Evolutionary conservation across 2,329 filamentous ascomycete species (phyloP), one percentile per base, ranked within the genome.

Genomic region (Claviceps lovelessii): DNA sequence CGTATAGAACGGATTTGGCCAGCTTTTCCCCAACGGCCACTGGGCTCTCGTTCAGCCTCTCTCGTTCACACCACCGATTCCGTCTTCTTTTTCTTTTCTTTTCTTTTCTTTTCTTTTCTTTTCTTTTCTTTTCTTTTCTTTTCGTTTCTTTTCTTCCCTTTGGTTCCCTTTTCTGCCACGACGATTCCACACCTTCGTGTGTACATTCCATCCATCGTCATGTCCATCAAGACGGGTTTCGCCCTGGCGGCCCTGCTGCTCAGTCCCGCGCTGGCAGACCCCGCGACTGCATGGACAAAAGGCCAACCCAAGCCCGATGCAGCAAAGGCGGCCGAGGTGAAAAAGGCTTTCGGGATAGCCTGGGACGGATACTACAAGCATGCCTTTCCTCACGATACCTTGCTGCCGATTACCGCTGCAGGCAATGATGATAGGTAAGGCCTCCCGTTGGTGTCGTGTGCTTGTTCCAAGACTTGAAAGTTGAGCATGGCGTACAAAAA

Each of bases 371-470:
- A 91, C 66, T 78, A 80, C 62, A 70, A 80, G 67, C 80, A 86
- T 68, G 87, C 87, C 0, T 90, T 86, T 58, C 86, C 85, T 1
- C 80, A 88, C 60, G 88, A 94, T 65, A 86, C 88, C 49, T 71
- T 94, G 11, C 74, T 73, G 58, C 88, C 89, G 0, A 73, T 86
- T 13, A 78, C 76, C 45, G 86, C 87, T 59, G 69, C 68, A 0
- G 84, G 70, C 57, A 73, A 74, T 19, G 83, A 95, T 66, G 86
- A 87, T 53, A 78, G 86, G 86, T 88, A 71, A 60, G 19, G n/a
- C 48, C 23, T 46, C n/a, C 13, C n/a, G 5, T 41, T 8, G n/a
- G n/a, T 11, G n/a, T 5, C 11, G n/a, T 45, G 42, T 45, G n/a
- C 19, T 45, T 45, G 42, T n/a, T 23, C 6, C 42, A 19, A 3